phyloP scores from a whole-genome alignment of 176 grass and related monocot genomes.

The Musa schizocarpa region DNA sequence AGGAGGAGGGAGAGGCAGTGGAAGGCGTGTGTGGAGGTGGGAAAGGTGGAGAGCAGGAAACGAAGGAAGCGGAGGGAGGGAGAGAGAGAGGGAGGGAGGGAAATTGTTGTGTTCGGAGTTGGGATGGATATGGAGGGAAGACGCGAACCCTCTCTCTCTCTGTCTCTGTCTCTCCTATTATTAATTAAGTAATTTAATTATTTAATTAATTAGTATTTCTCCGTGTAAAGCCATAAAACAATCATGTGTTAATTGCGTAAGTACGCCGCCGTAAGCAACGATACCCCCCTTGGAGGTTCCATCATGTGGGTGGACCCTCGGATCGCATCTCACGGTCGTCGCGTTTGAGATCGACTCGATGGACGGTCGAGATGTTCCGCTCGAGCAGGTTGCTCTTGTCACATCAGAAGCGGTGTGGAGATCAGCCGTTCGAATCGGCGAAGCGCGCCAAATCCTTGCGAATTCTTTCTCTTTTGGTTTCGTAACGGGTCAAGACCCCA shows the following conservation, averaged over 20 bases:
- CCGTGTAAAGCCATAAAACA: too few relatives aligned
- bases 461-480: too few relatives aligned
- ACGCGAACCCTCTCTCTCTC: not conserved
- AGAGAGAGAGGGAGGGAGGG: not conserved
- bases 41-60: not conserved
- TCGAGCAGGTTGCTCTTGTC: not conserved
- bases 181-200: not conserved
- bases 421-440: too few relatives aligned
- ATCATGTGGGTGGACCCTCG: not conserved
- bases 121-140: slow-evolving; percentile 11
- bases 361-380: not conserved
- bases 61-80: not conserved
- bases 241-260: not conserved
- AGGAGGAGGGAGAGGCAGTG: not conserved
- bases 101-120: slow-evolving; percentile 9
- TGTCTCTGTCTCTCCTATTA: too few relatives aligned
- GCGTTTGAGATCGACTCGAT: not conserved
- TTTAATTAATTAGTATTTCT: not conserved
- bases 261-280: not conserved
- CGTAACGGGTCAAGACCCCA: too few relatives aligned
- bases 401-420: too few relatives aligned
- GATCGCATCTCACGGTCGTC: not conserved
- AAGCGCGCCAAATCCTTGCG: too few relatives aligned
- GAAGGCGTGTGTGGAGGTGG: not conserved
- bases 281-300: not conserved